A percentile compares a stretch with the other conserved stretches of the same genome.
These are phyloP conservation scores for Prunus salicina DNA, from an alignment of 306 rosid species.

Conservation along the genomic window DNA sequence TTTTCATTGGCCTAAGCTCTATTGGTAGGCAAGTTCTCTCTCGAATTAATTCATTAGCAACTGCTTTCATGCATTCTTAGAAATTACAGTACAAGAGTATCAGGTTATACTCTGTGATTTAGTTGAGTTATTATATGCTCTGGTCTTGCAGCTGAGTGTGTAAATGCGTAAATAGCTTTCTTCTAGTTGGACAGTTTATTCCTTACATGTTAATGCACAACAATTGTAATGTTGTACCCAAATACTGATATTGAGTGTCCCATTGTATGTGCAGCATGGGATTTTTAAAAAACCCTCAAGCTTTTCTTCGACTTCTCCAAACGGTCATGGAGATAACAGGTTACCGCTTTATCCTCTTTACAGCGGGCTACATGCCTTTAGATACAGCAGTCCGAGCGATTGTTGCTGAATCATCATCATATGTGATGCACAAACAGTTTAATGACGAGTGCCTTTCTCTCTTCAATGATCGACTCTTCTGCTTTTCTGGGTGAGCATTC, in stretches of 20 bases:
- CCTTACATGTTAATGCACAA: background rate
- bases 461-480: slow-evolving; percentile 42
- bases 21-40: slow-evolving; percentile 60
- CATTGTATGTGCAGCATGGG: slow-evolving; percentile 69
- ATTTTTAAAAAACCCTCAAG: slow-evolving; percentile 52
- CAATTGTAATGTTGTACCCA: background rate
- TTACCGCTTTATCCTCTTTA: slow-evolving; percentile 66
- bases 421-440: slow-evolving; percentile 27
- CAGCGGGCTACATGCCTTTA: slow-evolving; percentile 68
- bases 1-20: slow-evolving; percentile 78
- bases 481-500: slow-evolving; percentile 70
- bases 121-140: background rate
- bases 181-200: background rate
- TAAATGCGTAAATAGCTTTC: background rate
- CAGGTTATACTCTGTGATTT: background rate
- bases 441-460: slow-evolving; percentile 53
- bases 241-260: slow-evolving; percentile 13
- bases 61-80: background rate
- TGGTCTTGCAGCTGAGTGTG: background rate
- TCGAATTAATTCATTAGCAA: slow-evolving; percentile 13
- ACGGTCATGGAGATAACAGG: slow-evolving; percentile 48
- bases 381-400: slow-evolving; percentile 37
- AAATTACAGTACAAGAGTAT: background rate
- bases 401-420: slow-evolving; percentile 38
- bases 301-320: slow-evolving; percentile 59